phyloP scores from a whole-genome alignment of 139 green algal genomes.

The Micractinium conductrix region DNA sequence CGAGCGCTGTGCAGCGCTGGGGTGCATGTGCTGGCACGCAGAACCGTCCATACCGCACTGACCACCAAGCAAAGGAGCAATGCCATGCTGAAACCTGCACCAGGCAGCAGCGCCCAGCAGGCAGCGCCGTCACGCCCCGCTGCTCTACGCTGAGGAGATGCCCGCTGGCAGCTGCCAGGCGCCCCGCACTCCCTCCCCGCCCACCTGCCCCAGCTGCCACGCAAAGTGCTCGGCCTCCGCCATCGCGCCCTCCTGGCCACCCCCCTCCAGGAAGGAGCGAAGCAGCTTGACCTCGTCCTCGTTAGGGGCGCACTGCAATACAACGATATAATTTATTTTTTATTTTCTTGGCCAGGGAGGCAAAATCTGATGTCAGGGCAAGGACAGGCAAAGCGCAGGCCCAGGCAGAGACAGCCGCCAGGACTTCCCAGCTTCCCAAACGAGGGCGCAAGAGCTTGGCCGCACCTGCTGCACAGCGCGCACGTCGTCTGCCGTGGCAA shows the following conservation, averaged over 20 bases:
- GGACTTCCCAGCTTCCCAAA: too few relatives aligned
- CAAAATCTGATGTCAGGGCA: background rate
- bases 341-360: too few relatives aligned
- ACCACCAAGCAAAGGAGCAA: too few relatives aligned
- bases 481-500: conserved; percentile 44
- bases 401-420: background rate
- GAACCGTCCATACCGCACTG: too few relatives aligned
- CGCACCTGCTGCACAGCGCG: conserved; percentile 29
- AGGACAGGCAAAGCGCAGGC: background rate
- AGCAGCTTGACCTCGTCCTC: conserved; percentile 50
- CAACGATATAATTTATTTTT: too few relatives aligned
- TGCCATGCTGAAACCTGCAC: too few relatives aligned
- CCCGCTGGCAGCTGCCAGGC: too few relatives aligned
- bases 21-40: too few relatives aligned
- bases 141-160: background rate
- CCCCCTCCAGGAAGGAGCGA: conserved; percentile 32
- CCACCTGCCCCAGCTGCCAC: conserved; percentile 52
- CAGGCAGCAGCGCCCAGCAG: background rate
- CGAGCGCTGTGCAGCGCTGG: too few relatives aligned
- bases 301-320: conserved; percentile 44
- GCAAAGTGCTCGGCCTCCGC: conserved; percentile 47
- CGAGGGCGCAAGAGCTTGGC: too few relatives aligned
- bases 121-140: background rate
- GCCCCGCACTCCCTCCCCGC: background rate
- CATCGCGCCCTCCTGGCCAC: background rate